Evolutionary conservation across 495 filamentous ascomycete genomes (phyloP), one percentile per base, ranked within the genome.

Genomic region (Aspergillus conjunctus): DNA sequence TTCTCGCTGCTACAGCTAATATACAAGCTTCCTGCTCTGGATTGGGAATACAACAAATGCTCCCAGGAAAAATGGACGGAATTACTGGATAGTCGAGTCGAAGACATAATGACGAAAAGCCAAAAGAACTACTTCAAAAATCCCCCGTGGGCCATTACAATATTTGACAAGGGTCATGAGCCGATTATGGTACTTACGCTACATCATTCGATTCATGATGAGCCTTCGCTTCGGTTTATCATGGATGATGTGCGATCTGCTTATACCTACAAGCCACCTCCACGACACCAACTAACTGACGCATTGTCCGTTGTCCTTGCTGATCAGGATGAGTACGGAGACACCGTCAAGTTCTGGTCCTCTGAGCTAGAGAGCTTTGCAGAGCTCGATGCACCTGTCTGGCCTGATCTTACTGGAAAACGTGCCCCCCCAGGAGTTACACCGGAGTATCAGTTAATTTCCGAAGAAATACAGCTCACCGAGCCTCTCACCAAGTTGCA

Each of bases 201-300:
- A 4, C 73, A 76, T 43, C 73, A 76, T 57, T 64, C 73, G 1
- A 63, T 76, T 30, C 70, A 71, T 15, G 73, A 76, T 54, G 73
- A 67, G 8, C 67, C 64, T 34, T 74, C 73, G 4, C 65, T 76
- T 6, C 39, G 51, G 11, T 60, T 68, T 8, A 66, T 76, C n/a
- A 49, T 71, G 56, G 62, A 66, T 51, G 69, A 73, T 54, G 54
- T 76, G 18, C 51, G 61, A 20, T 56, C 51, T 1, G 62, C 67
- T 7, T 76, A 76, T 45, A 51, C 45, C 4, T 66, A 66, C 33
- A 66, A 68, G 44, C 61, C 63, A 4, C 65, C 65, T 26, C 26
- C 50, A 0, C 60, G 70, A 26, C 60, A 56, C 10, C 72, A 74
- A 51, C 64, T 73, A 8, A 66, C 54, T 9, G 62, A 70, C 7